Evolutionary conservation across 257 asterid genomes (phyloP).

Genomic region (Solanum ahanhuiri): DNA sequence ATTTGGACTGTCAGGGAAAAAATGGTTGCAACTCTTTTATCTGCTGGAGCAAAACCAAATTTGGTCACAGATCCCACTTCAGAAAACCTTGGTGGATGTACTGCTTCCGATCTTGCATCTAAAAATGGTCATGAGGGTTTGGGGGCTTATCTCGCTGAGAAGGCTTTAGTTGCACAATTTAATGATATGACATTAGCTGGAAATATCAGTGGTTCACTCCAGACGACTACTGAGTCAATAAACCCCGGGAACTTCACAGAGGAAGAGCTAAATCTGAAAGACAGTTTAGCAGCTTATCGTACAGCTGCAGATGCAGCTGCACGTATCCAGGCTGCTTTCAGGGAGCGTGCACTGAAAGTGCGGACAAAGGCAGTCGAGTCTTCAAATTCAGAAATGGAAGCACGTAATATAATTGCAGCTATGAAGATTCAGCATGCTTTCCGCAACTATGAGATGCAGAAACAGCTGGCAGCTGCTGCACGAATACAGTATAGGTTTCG

Average conservation of each 20-base stretch:
- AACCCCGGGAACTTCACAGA: slow-evolving; percentile 40
- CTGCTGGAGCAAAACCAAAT: slow-evolving; percentile 88
- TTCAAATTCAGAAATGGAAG: slow-evolving; percentile 69
- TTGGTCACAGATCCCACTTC: slow-evolving; percentile 86
- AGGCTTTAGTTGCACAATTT: slow-evolving; percentile 64
- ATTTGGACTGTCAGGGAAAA: slow-evolving; percentile 55
- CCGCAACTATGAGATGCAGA: slow-evolving; percentile 57
- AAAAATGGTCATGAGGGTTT: slow-evolving; percentile 66
- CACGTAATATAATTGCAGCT: slow-evolving; percentile 80
- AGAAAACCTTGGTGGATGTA: slow-evolving; percentile 65
- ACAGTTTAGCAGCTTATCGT: slow-evolving; percentile 78
- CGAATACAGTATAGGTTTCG: slow-evolving; percentile 82
- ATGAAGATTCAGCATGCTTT: slow-evolving; percentile 98
- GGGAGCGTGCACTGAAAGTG: slow-evolving; percentile 39
- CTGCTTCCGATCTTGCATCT: slow-evolving; percentile 93
- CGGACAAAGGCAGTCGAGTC: slow-evolving; percentile 32
- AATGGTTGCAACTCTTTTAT: slow-evolving; percentile 91
- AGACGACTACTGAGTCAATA: slow-evolving; percentile 27
- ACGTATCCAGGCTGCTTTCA: slow-evolving; percentile 58
- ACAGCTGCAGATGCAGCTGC: slow-evolving; percentile 84
- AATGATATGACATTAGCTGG: slow-evolving; percentile 62
- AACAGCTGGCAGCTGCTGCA: slow-evolving; percentile 78
- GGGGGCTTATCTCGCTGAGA: slow-evolving; percentile 95
- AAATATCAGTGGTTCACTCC: slow-evolving; percentile 61
- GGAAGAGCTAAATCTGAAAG: slow-evolving; percentile 68